phyloP scores from a whole-genome alignment of 2,329 filamentous ascomycete genomes.

The Talaromyces piceae region DNA sequence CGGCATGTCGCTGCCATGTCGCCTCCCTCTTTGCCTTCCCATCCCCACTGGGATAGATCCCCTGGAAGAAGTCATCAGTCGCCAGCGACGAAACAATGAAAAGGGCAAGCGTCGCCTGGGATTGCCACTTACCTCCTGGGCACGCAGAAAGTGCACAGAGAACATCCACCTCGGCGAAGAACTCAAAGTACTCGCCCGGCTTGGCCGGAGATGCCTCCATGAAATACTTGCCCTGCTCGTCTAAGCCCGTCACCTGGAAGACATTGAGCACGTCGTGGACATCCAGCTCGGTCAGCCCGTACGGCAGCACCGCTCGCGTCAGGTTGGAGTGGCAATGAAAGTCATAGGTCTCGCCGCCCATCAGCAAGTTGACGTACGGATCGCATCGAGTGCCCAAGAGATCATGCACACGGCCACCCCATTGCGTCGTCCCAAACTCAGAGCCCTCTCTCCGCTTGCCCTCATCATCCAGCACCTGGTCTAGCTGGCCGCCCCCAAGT shows the following conservation, averaged over 20 bases:
- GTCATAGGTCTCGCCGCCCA: slow-evolving; percentile 65
- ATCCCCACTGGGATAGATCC: slow-evolving; percentile 75
- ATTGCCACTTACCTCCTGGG: slow-evolving; percentile 50
- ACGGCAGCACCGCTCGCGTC: slow-evolving; percentile 61
- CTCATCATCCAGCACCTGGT: slow-evolving; percentile 29
- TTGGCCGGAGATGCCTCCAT: slow-evolving; percentile 52
- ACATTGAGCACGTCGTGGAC: slow-evolving; percentile 82
- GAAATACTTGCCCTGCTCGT: slow-evolving; percentile 65
- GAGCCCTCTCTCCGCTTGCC: slow-evolving; percentile 32
- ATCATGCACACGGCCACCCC: slow-evolving; percentile 66
- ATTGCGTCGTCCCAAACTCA: slow-evolving; percentile 36
- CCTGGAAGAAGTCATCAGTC: slow-evolving; percentile 30
- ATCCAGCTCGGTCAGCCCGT: slow-evolving; percentile 62
- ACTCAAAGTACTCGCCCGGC: slow-evolving; percentile 56
- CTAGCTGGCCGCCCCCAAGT: slow-evolving; percentile 39
- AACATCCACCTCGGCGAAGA: slow-evolving; percentile 72
- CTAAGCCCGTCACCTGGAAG: slow-evolving; percentile 75
- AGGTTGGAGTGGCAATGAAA: slow-evolving; percentile 82
- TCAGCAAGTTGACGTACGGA: slow-evolving; percentile 70
- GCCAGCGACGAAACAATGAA: slow-evolving; percentile 1
- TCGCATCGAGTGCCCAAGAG: slow-evolving; percentile 76
- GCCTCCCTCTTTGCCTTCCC: slow-evolving; percentile 49
- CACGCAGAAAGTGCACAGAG: slow-evolving; percentile 62
- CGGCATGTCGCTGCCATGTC: slow-evolving; percentile 63
- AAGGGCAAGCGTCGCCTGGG: not conserved